phyloP scores from a whole-genome alignment of 179 eudicot genomes.

The Corrigiola litoralis region DNA sequence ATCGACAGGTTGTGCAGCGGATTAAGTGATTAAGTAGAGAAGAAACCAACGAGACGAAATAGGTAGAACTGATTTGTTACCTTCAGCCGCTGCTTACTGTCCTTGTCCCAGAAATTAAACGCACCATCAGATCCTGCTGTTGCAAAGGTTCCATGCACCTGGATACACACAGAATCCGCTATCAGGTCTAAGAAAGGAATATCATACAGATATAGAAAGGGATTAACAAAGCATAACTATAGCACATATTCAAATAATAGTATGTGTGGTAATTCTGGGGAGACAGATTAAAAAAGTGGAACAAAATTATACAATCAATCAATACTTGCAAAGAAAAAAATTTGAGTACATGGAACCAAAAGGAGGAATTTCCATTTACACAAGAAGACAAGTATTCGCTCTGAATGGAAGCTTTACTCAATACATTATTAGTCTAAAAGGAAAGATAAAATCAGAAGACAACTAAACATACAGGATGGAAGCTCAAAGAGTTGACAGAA shows the following conservation, averaged over 20 bases:
- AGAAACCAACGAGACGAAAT: neutral
- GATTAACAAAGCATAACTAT: too few species aligned
- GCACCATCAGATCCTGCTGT: slow-evolving; percentile 96
- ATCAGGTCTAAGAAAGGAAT: too few species aligned
- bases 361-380: too few species aligned
- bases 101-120: slow-evolving; percentile 95
- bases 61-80: slow-evolving; percentile 26
- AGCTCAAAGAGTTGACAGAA: slow-evolving; percentile 82
- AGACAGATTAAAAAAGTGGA: too few species aligned
- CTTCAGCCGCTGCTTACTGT: slow-evolving; percentile 94
- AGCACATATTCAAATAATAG: too few species aligned
- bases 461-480: slow-evolving; percentile 72
- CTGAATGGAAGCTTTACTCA: too few species aligned
- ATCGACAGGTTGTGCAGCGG: neutral
- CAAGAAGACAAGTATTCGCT: too few species aligned
- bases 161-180: slow-evolving; percentile 17
- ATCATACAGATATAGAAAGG: too few species aligned
- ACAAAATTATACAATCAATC: too few species aligned
- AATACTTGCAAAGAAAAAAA: neutral
- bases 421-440: neutral
- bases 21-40: neutral
- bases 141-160: slow-evolving; percentile 91
- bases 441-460: neutral
- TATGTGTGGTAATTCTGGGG: too few species aligned
- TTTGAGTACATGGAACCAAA: neutral